Evolutionary conservation across 2,329 filamentous ascomycete species (phyloP).

Genomic region (Scedosporium dehoogii): DNA sequence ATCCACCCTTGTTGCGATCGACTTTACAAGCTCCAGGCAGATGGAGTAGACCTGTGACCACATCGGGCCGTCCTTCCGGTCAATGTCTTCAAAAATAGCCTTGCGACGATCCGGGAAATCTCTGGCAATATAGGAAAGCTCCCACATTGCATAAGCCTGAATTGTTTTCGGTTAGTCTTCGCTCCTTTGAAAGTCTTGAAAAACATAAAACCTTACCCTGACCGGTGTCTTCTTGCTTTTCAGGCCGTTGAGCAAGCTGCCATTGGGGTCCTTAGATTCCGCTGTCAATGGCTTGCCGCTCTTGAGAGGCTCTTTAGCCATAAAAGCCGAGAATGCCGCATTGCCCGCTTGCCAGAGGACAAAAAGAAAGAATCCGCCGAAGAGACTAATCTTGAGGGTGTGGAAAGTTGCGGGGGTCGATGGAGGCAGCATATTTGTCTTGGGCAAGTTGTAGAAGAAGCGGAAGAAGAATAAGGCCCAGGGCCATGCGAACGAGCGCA

Average conservation of each 20-base stretch:
- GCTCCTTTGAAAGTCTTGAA: not conserved
- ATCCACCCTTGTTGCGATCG: slow-evolving; percentile 58
- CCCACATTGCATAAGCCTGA: slow-evolving; percentile 82
- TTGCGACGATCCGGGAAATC: slow-evolving; percentile 66
- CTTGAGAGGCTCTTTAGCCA: slow-evolving; percentile 74
- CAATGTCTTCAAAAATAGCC: slow-evolving; percentile 78
- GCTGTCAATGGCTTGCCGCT: slow-evolving; percentile 73
- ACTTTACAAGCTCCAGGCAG: slow-evolving; percentile 60
- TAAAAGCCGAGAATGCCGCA: slow-evolving; percentile 67
- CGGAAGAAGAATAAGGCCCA: slow-evolving; percentile 62
- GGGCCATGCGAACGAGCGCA: slow-evolving; percentile 58
- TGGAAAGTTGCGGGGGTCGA: slow-evolving; percentile 47
- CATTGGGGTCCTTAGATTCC: slow-evolving; percentile 84
- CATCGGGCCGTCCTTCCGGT: slow-evolving; percentile 66
- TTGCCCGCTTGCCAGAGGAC: slow-evolving; percentile 72
- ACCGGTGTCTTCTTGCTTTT: slow-evolving; percentile 73
- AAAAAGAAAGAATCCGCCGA: slow-evolving; percentile 56
- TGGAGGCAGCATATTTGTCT: slow-evolving; percentile 52
- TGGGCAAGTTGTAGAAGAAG: slow-evolving; percentile 65
- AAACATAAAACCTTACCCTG: slow-evolving; percentile 37
- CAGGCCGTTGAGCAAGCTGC: slow-evolving; percentile 74
- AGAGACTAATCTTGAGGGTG: slow-evolving; percentile 44
- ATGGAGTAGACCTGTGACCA: slow-evolving; percentile 69
- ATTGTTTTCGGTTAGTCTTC: slow-evolving; percentile 12
- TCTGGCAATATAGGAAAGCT: slow-evolving; percentile 70